Conservation (phyloP, 306 rosid genomes). For the Benincasa hispida region DNA sequence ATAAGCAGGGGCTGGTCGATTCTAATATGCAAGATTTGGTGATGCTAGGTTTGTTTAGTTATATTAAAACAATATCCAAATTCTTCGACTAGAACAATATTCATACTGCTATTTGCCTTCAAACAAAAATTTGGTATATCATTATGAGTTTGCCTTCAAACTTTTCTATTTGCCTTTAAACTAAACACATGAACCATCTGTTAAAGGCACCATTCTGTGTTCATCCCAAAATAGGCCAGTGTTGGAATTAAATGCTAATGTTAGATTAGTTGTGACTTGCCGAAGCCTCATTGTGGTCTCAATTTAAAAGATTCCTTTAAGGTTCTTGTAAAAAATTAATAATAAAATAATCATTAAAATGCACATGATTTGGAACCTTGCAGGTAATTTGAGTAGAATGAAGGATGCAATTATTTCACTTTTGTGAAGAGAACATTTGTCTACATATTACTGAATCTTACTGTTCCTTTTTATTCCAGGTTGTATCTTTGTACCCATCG, state of each 20-base stretch:
- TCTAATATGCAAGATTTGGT: too few relatives aligned
- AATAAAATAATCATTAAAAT: too few relatives aligned
- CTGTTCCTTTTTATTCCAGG: conserved; percentile 29
- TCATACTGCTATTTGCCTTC: too few relatives aligned
- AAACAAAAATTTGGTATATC: too few relatives aligned
- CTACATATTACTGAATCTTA: neutral
- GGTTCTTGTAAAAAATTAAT: neutral
- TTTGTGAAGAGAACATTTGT: neutral
- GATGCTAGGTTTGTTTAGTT: too few relatives aligned
- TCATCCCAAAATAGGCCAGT: conserved; percentile 72
- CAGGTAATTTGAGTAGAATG: neutral
- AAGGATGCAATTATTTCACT: neutral
- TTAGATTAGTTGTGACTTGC: neutral
- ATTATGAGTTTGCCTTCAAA: too few relatives aligned
- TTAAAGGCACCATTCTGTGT: conserved; percentile 83
- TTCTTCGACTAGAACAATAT: too few relatives aligned
- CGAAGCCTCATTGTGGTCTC: neutral
- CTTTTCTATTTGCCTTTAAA: too few relatives aligned
- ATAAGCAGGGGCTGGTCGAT: too few relatives aligned
- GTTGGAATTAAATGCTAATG: neutral
- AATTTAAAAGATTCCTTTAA: neutral
- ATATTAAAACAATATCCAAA: too few relatives aligned
- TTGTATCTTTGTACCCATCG: conserved; percentile 68
- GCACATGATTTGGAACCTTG: neutral
- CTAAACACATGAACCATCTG: conserved; percentile 86